Percentiles rank a stretch among this genome's conserved stretches.
Evolutionary conservation across 176 grass and related monocot genomes (phyloP).

Genomic region (Triticum urartu): DNA sequence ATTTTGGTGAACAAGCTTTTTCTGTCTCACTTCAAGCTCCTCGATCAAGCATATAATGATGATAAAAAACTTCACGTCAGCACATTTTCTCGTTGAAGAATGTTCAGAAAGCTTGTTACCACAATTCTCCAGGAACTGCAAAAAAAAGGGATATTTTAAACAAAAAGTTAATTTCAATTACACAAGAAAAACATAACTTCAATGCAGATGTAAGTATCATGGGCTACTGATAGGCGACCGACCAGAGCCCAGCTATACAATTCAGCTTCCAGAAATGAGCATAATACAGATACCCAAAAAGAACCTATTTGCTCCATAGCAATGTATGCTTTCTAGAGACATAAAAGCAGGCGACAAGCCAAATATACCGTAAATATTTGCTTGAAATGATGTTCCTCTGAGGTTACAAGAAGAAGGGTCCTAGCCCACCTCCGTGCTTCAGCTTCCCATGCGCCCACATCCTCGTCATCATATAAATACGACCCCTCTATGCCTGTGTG

Average conservation of each 20-base stretch:
- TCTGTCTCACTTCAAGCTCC: constrained; percentile 60
- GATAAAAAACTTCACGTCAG: constrained; percentile 65
- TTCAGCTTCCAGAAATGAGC: not conserved
- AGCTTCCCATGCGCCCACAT: constrained; percentile 79
- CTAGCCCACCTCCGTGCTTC: constrained; percentile 89
- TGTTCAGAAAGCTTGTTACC: constrained; percentile 54
- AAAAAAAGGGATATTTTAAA: constrained; percentile 27
- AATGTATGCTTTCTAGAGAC: constrained; percentile 30
- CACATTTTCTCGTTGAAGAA: constrained; percentile 41
- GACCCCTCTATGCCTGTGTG: constrained; percentile 33
- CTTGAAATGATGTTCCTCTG: constrained; percentile 59
- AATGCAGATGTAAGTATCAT: not conserved
- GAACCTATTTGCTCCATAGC: not conserved
- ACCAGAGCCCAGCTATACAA: not conserved
- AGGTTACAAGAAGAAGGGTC: constrained; percentile 70
- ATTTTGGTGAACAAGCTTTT: constrained; percentile 27
- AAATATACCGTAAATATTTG: constrained; percentile 66
- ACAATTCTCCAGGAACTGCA: constrained; percentile 60
- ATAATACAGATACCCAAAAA: constrained; percentile 11
- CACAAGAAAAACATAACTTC: not conserved
- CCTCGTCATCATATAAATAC: constrained; percentile 84
- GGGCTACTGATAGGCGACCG: not conserved
- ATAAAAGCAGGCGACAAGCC: constrained; percentile 27
- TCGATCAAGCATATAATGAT: constrained; percentile 77
- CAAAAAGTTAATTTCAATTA: constrained; percentile 26